Conservation (phyloP, 768 basidiomycete species). For the Xanthoconium purpureum region DNA sequence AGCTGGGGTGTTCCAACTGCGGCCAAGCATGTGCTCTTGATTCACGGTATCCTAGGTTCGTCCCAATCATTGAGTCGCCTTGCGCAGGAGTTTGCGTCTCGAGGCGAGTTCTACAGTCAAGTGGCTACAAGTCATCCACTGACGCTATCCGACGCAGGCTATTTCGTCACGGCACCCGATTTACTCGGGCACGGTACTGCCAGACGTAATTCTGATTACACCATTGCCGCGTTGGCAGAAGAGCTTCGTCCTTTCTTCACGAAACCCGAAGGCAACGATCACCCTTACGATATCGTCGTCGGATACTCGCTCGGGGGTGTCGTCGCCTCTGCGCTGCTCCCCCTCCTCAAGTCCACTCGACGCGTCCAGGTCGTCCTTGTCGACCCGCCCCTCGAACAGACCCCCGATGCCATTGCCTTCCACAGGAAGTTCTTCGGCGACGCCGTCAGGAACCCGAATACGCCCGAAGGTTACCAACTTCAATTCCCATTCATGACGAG, state of each 20-base stretch:
- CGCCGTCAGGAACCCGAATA: not conserved
- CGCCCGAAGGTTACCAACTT: not conserved
- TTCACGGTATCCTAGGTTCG: constrained; percentile 19
- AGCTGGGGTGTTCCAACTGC: constrained; percentile 21
- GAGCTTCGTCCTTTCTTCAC: constrained; percentile 13
- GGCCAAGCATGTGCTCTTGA: constrained; percentile 14
- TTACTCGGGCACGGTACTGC: constrained; percentile 20
- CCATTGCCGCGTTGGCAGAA: constrained; percentile 9
- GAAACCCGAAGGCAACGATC: not conserved
- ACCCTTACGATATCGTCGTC: constrained; percentile 12
- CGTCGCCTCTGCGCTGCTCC: constrained; percentile 11
- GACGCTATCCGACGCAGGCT: constrained; percentile 16
- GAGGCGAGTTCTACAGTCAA: constrained; percentile 5
- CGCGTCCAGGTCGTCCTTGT: constrained; percentile 13
- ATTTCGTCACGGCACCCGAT: constrained; percentile 24
- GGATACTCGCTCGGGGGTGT: constrained; percentile 23
- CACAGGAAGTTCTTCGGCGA: not conserved
- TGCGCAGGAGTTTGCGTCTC: constrained; percentile 10
- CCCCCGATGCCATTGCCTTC: not conserved
- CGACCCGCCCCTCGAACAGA: constrained; percentile 16
- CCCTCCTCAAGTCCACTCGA: not conserved
- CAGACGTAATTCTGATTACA: constrained; percentile 7
- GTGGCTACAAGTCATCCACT: not conserved
- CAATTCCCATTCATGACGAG: not conserved
- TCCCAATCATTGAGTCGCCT: constrained; percentile 18